Conservation (phyloP, 1,284 basidiomycete species). For the Marasmius fiardii region DNA sequence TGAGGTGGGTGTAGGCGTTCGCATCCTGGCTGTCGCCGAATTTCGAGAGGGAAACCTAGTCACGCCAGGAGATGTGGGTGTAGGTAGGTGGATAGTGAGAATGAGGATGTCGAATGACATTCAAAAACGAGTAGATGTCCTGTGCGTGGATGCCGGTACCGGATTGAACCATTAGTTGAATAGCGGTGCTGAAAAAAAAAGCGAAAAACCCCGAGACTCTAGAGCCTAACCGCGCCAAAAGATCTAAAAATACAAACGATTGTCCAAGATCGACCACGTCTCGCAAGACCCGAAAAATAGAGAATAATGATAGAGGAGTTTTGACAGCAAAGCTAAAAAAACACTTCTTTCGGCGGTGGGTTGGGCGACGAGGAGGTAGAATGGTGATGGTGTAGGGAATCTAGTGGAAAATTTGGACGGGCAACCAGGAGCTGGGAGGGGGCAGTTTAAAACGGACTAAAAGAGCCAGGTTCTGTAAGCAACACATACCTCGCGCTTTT, state of each 20-base stretch:
- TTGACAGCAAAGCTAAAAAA: conserved; percentile 14
- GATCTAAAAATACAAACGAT: conserved; percentile 10
- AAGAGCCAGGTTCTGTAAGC: too few relatives aligned
- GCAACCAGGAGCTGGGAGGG: too few relatives aligned
- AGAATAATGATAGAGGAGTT: conserved; percentile 11
- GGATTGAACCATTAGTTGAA: conserved; percentile 5
- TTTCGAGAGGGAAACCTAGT: background rate
- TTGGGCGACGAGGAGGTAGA: conserved; percentile 8
- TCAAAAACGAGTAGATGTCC: conserved; percentile 12
- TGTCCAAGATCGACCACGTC: conserved; percentile 8
- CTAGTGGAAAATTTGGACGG: background rate
- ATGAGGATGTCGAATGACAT: background rate
- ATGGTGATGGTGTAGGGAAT: conserved; percentile 6
- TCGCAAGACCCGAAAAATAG: conserved; percentile 11
- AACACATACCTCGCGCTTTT: conserved; percentile 10
- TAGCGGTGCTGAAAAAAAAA: conserved; percentile 4
- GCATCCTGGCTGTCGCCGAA: background rate
- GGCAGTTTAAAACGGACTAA: too few relatives aligned
- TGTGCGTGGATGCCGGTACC: conserved; percentile 10
- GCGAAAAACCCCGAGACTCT: background rate
- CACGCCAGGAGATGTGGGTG: background rate
- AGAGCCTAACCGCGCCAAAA: conserved; percentile 11
- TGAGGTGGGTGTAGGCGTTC: background rate
- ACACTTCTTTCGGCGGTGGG: conserved; percentile 11
- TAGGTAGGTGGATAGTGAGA: background rate